These are phyloP conservation scores for Omphalotus guepiniiformis DNA, from an alignment of 768 basidiomycete genomes.

Conservation along the genomic window DNA sequence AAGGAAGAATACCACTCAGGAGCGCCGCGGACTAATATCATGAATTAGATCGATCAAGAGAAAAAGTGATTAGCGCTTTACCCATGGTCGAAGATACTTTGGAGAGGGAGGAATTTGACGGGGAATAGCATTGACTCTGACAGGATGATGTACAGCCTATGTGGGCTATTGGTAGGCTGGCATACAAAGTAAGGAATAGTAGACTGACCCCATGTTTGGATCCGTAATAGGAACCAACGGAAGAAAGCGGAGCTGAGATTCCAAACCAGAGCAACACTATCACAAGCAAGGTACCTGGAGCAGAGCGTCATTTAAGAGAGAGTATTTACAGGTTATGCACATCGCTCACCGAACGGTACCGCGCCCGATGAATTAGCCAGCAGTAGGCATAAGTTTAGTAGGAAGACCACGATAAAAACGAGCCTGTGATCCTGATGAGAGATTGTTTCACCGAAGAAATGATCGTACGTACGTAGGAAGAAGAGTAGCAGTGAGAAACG, in stretches of 20 bases:
- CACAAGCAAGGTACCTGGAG: conserved; percentile 73
- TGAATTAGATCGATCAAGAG: conserved; percentile 1
- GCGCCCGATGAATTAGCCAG: conserved; percentile 87
- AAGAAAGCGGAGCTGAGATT: conserved; percentile 86
- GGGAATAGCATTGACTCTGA: conserved; percentile 89
- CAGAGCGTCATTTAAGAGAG: not conserved
- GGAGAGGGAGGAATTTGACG: conserved; percentile 91
- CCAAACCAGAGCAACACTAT: conserved; percentile 90
- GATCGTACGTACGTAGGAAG: conserved; percentile 68
- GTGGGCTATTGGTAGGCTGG: not conserved
- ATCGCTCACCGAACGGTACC: conserved; percentile 95
- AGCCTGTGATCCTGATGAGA: conserved; percentile 38
- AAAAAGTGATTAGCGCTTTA: conserved; percentile 27
- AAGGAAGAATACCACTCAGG: conserved; percentile 89
- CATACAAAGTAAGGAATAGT: not conserved
- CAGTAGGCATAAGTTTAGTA: conserved; percentile 89
- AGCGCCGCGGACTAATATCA: conserved; percentile 56
- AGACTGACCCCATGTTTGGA: conserved; percentile 75
- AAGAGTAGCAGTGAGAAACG: conserved; percentile 83
- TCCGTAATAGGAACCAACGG: conserved; percentile 83
- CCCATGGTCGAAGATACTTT: conserved; percentile 81
- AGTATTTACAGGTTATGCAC: conserved; percentile 13
- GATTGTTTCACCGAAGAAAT: conserved; percentile 5
- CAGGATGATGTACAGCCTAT: conserved; percentile 75
- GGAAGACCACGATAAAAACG: conserved; percentile 80